Evolutionary conservation across 2,329 filamentous ascomycete species (phyloP).

Genomic region (Penicillium sp.): DNA sequence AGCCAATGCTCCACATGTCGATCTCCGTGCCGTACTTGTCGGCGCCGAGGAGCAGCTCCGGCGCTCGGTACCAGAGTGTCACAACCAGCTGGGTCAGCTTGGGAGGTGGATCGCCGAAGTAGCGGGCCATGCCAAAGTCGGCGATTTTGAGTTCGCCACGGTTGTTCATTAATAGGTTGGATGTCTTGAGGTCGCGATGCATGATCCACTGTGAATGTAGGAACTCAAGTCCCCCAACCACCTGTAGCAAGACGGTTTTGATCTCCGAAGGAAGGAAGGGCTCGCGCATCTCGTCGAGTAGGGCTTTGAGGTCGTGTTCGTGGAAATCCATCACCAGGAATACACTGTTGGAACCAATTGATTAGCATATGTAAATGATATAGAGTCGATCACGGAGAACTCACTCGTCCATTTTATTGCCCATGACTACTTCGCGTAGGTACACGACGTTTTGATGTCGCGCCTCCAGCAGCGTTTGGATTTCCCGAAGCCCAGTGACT

Average conservation of each 20-base stretch:
- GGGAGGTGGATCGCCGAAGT: constrained; percentile 73
- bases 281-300: constrained; percentile 91
- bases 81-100: constrained; percentile 90
- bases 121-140: constrained; percentile 96
- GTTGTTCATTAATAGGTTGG: constrained; percentile 92
- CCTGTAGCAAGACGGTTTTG: constrained; percentile 84
- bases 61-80: constrained; percentile 93
- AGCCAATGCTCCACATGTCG: constrained; percentile 96
- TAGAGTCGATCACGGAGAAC: constrained; percentile 20
- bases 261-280: constrained; percentile 90
- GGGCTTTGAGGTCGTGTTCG: constrained; percentile 91
- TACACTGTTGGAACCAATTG: constrained; percentile 56
- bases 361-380: background rate
- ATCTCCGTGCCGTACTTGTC: constrained; percentile 72
- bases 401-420: constrained; percentile 61
- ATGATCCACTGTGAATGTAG: constrained; percentile 89
- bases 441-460: constrained; percentile 79
- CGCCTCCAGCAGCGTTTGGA: constrained; percentile 81
- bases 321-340: constrained; percentile 96
- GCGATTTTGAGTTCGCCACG: constrained; percentile 92
- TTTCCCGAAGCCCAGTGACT: constrained; percentile 89
- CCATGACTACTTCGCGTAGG: constrained; percentile 80
- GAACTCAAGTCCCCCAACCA: constrained; percentile 76
- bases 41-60: constrained; percentile 82
- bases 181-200: constrained; percentile 90